phyloP scores from a whole-genome alignment of 2,329 filamentous ascomycete genomes.

The Elsinoe arachidis region DNA sequence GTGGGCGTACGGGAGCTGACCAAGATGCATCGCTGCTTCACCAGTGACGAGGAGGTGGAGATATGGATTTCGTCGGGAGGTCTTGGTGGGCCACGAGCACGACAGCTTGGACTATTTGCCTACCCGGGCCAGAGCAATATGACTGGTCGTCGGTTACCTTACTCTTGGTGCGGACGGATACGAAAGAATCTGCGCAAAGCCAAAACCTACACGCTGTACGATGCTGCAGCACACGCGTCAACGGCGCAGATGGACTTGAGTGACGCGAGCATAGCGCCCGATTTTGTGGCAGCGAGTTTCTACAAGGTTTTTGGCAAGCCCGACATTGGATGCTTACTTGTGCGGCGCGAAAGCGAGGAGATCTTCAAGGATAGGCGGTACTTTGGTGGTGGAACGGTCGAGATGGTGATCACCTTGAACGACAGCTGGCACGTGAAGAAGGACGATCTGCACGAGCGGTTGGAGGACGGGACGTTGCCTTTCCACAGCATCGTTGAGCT shows the following conservation, averaged over 20 bases:
- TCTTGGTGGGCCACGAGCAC: slow-evolving; percentile 25
- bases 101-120: slow-evolving; percentile 52
- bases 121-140: slow-evolving; percentile 92
- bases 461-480: slow-evolving; percentile 87
- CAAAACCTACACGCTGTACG: slow-evolving; percentile 60
- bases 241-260: slow-evolving; percentile 68
- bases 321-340: slow-evolving; percentile 75
- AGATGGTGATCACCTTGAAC: slow-evolving; percentile 70
- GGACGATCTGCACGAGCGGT: slow-evolving; percentile 61
- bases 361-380: slow-evolving; percentile 61
- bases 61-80: slow-evolving; percentile 49
- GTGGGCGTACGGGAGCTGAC: slow-evolving; percentile 71
- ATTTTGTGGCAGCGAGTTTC: slow-evolving; percentile 81
- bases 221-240: slow-evolving; percentile 73
- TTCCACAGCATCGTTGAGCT: slow-evolving; percentile 85
- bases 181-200: slow-evolving; percentile 27
- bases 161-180: slow-evolving; percentile 54
- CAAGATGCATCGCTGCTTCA: slow-evolving; percentile 54
- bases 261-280: slow-evolving; percentile 54
- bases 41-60: slow-evolving; percentile 53
- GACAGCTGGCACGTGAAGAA: slow-evolving; percentile 80
- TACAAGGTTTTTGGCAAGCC: slow-evolving; percentile 99
- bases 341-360: slow-evolving; percentile 60
- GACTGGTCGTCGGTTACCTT: slow-evolving; percentile 67
- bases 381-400: slow-evolving; percentile 91